A percentile compares a stretch with the other conserved stretches of the same genome.
Conservation (phyloP, 208 protist species). For the Phytomonas sp. region DNA sequence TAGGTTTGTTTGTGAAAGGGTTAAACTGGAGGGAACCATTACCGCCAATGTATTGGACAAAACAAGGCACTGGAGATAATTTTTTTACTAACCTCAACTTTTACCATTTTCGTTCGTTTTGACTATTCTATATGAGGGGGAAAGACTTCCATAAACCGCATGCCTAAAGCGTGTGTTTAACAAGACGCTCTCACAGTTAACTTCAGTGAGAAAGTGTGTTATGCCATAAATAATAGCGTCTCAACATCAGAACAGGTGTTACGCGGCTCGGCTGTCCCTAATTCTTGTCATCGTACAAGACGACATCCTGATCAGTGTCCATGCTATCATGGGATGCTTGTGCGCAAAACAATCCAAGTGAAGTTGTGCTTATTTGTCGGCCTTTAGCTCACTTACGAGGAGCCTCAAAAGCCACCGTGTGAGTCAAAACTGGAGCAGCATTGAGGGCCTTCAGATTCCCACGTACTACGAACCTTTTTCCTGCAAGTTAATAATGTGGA, state of each 20-base stretch:
- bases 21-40: background rate
- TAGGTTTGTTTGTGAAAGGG: background rate
- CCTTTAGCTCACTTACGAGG: constrained; percentile 20
- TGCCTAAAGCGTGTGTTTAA: background rate
- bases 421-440: constrained; percentile 80
- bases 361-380: constrained; percentile 7
- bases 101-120: background rate
- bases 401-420: constrained; percentile 27
- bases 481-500: constrained; percentile 94
- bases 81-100: background rate
- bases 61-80: background rate
- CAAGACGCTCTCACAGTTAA: background rate
- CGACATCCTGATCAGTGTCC: no score
- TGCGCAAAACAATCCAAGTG: constrained; percentile 12
- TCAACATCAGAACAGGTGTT: constrained; percentile 77
- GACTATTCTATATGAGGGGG: background rate
- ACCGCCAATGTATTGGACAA: background rate
- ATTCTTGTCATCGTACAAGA: constrained; percentile 74
- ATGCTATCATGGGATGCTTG: background rate
- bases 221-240: background rate
- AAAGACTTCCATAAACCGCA: background rate
- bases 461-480: constrained; percentile 98
- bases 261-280: constrained; percentile 45
- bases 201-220: background rate
- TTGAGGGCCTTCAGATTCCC: constrained; percentile 65